Percentiles rank a stretch among this genome's conserved stretches.
Conservation (phyloP, 2,329 filamentous ascomycete species). For the Fusarium virguliforme region DNA sequence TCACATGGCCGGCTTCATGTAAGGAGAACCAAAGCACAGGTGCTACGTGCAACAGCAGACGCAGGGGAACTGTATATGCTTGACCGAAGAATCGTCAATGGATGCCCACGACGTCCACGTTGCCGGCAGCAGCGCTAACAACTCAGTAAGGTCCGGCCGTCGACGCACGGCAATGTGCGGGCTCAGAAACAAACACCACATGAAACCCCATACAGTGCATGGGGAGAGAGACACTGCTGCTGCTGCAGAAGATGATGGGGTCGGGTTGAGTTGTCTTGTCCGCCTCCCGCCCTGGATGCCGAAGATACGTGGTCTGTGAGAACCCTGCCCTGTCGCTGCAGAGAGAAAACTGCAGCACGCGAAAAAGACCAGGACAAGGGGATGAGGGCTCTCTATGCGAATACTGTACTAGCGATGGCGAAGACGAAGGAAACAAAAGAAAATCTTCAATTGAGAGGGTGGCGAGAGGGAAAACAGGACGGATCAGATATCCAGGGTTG, state of each 20-base stretch:
- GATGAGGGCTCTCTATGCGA: slow-evolving; percentile 13
- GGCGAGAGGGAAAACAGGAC: slow-evolving; percentile 30
- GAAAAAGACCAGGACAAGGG: slow-evolving; percentile 20
- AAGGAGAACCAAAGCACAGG: slow-evolving; percentile 27
- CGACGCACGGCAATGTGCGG: slow-evolving; percentile 28
- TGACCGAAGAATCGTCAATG: slow-evolving; percentile 27
- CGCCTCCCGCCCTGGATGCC: slow-evolving; percentile 33
- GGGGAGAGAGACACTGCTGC: slow-evolving; percentile 9
- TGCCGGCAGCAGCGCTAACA: slow-evolving; percentile 34
- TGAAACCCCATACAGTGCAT: slow-evolving; percentile 35
- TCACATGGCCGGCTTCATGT: slow-evolving; percentile 40
- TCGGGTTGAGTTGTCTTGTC: slow-evolving; percentile 3
- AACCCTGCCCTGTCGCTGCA: slow-evolving; percentile 35
- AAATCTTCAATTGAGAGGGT: slow-evolving; percentile 20
- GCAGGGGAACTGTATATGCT: slow-evolving; percentile 37
- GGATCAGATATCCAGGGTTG: slow-evolving; percentile 34
- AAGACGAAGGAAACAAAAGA: slow-evolving; percentile 14
- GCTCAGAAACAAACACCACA: slow-evolving; percentile 20
- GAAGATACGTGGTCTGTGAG: slow-evolving; percentile 42
- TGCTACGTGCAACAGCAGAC: slow-evolving; percentile 38
- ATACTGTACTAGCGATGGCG: background rate
- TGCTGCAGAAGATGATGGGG: slow-evolving; percentile 38
- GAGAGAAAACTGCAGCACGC: slow-evolving; percentile 10
- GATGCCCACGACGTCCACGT: slow-evolving; percentile 33
- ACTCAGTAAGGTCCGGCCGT: slow-evolving; percentile 24